Conservation (phyloP, 106 monocot genomes). For the Dioscorea zingiberensis region DNA sequence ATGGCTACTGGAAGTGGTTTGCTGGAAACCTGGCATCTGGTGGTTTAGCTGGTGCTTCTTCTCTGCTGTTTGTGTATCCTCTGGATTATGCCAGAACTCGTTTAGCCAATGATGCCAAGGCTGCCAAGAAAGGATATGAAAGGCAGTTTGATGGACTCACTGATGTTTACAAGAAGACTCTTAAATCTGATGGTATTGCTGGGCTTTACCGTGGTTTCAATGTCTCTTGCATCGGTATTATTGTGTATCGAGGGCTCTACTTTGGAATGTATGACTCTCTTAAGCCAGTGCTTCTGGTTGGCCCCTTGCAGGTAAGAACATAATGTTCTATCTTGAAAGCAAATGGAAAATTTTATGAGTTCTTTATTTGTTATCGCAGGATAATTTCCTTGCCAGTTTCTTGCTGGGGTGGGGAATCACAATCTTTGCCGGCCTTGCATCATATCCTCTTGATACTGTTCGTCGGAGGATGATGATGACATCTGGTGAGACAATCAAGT, state of each 20-base stretch:
- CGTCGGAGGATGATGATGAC: conserved; percentile 50
- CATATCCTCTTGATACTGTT: conserved; percentile 36
- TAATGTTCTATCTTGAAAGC: too few relatives aligned
- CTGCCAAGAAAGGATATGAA: conserved; percentile 34
- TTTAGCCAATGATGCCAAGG: too few relatives aligned
- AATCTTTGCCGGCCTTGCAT: conserved; percentile 32
- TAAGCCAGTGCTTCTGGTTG: conserved; percentile 30
- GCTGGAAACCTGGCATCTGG: conserved; percentile 45
- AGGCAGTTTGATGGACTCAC: conserved; percentile 37
- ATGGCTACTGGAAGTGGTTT: too few relatives aligned
- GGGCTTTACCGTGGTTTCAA: conserved; percentile 36
- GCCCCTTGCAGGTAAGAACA: conserved; percentile 21
- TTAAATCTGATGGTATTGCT: too few relatives aligned
- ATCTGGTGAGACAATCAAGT: conserved; percentile 40
- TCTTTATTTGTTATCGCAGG: conserved; percentile 7
- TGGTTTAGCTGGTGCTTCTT: conserved; percentile 34
- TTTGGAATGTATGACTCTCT: conserved; percentile 42
- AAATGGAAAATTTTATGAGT: neutral
- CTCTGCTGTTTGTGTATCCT: conserved; percentile 39
- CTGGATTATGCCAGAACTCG: conserved; percentile 40
- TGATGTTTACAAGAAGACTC: conserved; percentile 38
- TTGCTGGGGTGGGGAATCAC: conserved; percentile 44
- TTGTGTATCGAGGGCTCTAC: conserved; percentile 41
- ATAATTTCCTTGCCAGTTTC: conserved; percentile 44
- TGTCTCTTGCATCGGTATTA: conserved; percentile 33